Evolutionary conservation across 2,329 filamentous ascomycete species (phyloP), one percentile per base, ranked within the genome.

Genomic region (Mycosphaerella arachidis): DNA sequence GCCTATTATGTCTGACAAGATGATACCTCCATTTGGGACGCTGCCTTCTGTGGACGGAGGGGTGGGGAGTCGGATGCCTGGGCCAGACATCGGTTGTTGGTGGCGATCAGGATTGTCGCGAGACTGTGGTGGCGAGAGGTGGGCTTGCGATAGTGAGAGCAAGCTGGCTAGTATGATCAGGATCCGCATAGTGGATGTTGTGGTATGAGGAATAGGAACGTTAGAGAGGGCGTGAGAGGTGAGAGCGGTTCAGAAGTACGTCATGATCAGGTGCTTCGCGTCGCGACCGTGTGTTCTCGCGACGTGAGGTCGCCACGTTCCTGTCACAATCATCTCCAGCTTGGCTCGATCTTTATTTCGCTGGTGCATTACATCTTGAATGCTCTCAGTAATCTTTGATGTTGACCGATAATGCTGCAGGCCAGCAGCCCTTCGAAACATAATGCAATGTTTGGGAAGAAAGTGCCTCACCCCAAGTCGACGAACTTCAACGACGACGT

Each of bases 1-100:
- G 43, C 89, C 88, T 65, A 97, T 86, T 35, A 96, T 87, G 75
- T 97, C 93, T 46, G 88, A 89, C 58, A 97, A 84, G 62, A 91
- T 85, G 33, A 93, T 83, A 31, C 72, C 73, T 65, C 63, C 57
- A 20, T 63, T 65, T 7, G 59, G 31, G 33, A 57, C 13, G 24
- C 64, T 48, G 55, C 53, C 37, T 48, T 57, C n/a, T 53, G 58
- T 43, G 54, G 62, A 37, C 56, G 45, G 45, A 24, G 59, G 56
- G 50, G 63, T 55, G 16, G 63, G 68, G 27, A 68, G 67, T 59
- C 68, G 67, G 55, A 67, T 68, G 54, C 61, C 64, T 10, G 66
- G 67, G 57, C 29, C 24, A 35, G 48, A 33, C 55, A 58, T 58
- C 52, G 55, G 59, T 24, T 55, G 43, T 37, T 53, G 50, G 18